These are phyloP conservation scores for Colletotrichum camelliae DNA, from an alignment of 2,329 filamentous ascomycete genomes.

Conservation along the genomic window DNA sequence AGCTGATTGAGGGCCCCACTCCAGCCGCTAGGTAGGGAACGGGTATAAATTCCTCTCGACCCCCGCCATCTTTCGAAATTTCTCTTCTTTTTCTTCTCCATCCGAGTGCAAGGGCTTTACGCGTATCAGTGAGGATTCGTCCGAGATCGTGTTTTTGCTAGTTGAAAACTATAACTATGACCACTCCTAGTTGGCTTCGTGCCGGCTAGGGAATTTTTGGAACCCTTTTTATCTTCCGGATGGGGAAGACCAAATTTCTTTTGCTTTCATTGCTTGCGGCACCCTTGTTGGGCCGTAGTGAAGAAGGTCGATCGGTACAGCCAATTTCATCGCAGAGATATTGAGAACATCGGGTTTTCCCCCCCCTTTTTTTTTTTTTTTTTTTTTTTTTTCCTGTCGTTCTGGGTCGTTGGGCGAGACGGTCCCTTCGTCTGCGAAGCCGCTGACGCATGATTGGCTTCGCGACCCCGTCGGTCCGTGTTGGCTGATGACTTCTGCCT, in stretches of 20 bases:
- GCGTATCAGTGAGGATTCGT: constrained; percentile 87
- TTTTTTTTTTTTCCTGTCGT: no score
- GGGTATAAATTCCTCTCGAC: constrained; percentile 17
- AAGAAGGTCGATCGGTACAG: constrained; percentile 47
- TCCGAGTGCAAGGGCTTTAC: constrained; percentile 79
- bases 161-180: constrained; percentile 86
- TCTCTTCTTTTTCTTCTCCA: constrained; percentile 51
- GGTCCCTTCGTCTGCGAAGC: background rate
- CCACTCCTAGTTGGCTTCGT: constrained; percentile 72
- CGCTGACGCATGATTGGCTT: background rate
- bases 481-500: background rate
- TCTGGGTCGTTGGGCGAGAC: background rate
- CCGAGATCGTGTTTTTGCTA: constrained; percentile 89
- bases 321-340: background rate
- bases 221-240: constrained; percentile 42
- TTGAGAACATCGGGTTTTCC: background rate
- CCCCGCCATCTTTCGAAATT: background rate
- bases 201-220: constrained; percentile 83
- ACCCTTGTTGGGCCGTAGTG: constrained; percentile 43
- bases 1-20: background rate
- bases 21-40: background rate
- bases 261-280: constrained; percentile 57
- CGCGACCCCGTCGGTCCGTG: background rate
- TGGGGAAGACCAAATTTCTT: constrained; percentile 26
- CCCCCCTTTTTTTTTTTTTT: no score